Evolutionary conservation across 225 moss, liverwort and hornwort species (phyloP).

Genomic region (Marchantia paleacea): DNA sequence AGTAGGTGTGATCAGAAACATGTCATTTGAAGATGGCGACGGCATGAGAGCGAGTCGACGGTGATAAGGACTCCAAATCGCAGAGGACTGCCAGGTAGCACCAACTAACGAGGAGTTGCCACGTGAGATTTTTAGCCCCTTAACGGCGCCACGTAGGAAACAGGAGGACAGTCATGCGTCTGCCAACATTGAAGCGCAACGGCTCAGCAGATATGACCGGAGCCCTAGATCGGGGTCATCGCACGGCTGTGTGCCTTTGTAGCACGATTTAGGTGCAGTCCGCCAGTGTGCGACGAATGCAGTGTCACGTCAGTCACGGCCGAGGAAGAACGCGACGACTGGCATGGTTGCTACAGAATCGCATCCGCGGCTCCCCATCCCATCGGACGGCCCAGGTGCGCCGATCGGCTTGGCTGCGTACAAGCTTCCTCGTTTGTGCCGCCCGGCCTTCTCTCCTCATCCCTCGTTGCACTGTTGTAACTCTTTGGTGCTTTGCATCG

Average conservation of each 20-base stretch:
- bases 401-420: background rate
- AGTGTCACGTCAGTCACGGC: background rate
- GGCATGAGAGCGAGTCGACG: background rate
- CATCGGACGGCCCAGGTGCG: background rate
- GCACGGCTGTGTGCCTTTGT: background rate
- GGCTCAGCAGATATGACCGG: background rate
- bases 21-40: background rate
- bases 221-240: background rate
- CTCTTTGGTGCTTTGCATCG: conserved; percentile 1
- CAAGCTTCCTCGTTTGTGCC: background rate
- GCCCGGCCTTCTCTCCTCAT: background rate
- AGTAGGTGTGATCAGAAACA: too few relatives aligned
- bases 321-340: background rate
- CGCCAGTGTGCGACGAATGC: background rate
- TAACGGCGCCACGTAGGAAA: background rate
- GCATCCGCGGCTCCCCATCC: background rate
- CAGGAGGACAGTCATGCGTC: background rate
- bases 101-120: background rate
- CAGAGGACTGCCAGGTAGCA: background rate
- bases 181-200: background rate
- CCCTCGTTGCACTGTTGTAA: background rate
- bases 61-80: background rate
- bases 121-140: background rate
- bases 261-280: background rate
- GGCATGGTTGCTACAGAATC: background rate